Evolutionary conservation across 371 early-diverging fungal genomes (phyloP), one percentile per base, ranked within the genome.

Genomic region (Syncephalastrum contaminatum): DNA sequence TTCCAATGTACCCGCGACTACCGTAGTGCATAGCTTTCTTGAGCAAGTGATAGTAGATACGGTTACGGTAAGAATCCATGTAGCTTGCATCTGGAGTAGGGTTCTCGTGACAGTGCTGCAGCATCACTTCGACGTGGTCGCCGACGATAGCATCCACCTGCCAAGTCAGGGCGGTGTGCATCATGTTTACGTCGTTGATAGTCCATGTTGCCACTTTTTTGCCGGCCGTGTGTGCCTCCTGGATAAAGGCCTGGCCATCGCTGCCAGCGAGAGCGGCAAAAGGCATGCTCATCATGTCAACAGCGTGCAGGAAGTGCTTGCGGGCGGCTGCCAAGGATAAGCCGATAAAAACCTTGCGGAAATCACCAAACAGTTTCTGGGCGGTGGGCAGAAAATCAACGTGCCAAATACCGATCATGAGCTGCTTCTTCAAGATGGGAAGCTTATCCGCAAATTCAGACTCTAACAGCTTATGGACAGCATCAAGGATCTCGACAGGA

Each of bases 341-440:
- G 1, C 87, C 86, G 55, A 87, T 87, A 52, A 81, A 77, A 44
- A 83, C 65, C 4, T 81, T 62, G 43, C 69, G 70, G 57, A 74
- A 77, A 8, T 60, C 59, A 10, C 48, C 53, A 43, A 85, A 73
- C 16, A 79, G 63, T 15, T 57, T 53, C 51, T 79, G 67, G n/a
- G 82, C 75, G 21, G 58, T 67, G 7, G 71, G 58, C 5, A 87
- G 58, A 56, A 78, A 87, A 19, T 80, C 78, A 12, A 75, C 69
- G 53, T 79, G 80, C 86, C 87, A 85, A n/a, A 87, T 72, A 27
- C 87, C 87, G 65, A 87, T 66, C 8, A 82, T 69, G 18, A 87
- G 61, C 47, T 72, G 76, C 13, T 73, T 64, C 18, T 69, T 67
- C 2, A 77, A 62, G 40, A 60, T 55, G 6, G 43, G 42, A 27